Evolutionary conservation across 306 rosid species (phyloP).

Genomic region (Cucurbita maxima): DNA sequence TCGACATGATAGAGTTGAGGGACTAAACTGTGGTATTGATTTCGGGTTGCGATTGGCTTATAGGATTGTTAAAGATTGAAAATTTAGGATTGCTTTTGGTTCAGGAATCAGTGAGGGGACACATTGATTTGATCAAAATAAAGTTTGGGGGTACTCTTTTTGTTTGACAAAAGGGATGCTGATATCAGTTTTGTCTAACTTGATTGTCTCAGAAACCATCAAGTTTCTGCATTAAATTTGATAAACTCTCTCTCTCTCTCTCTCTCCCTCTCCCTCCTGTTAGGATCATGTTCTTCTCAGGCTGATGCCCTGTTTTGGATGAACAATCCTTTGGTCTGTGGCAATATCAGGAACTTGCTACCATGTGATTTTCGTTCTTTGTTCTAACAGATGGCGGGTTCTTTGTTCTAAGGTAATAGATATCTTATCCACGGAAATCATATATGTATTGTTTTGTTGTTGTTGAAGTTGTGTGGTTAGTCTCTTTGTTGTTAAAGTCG

Average conservation of each 20-base stretch:
- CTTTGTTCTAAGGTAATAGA: too few species aligned
- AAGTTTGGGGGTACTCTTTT: background rate
- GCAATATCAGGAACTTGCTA: too few species aligned
- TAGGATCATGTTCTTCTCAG: background rate
- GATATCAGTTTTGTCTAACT: conserved; percentile 3
- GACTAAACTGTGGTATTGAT: background rate
- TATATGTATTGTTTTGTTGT: too few species aligned
- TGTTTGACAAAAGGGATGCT: background rate
- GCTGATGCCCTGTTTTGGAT: background rate
- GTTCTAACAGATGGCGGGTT: too few species aligned
- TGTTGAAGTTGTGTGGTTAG: too few species aligned
- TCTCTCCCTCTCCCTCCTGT: background rate
- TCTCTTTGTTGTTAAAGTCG: too few species aligned
- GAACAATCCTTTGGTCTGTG: too few species aligned
- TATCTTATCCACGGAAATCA: too few species aligned
- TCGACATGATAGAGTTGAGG: background rate
- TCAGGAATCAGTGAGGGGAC: background rate
- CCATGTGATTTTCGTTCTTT: too few species aligned
- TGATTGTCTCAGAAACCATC: background rate
- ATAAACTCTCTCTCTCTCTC: background rate
- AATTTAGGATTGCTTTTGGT: background rate
- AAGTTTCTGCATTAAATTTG: background rate
- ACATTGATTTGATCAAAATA: background rate
- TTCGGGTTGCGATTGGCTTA: background rate
- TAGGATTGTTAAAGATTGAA: background rate